Evolutionary conservation across 2,329 filamentous ascomycete species (phyloP).

Genomic region (Chaetomium sp.): DNA sequence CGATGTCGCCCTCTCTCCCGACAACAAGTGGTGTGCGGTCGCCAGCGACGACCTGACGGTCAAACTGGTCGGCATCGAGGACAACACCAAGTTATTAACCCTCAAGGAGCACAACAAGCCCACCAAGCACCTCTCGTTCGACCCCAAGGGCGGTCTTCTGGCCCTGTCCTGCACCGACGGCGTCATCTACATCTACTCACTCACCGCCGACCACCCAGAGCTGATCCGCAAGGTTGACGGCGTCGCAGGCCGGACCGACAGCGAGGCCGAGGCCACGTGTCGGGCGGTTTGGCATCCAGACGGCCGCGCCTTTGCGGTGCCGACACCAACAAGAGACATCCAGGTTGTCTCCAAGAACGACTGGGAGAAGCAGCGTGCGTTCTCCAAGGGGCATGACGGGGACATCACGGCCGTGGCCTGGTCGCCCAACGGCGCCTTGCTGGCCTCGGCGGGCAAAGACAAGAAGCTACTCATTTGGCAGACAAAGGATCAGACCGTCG

Average conservation of each 20-base stretch:
- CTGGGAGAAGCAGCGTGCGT: conserved; percentile 79
- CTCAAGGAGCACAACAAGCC: conserved; percentile 78
- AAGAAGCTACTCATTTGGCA: conserved; percentile 79
- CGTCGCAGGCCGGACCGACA: conserved; percentile 71
- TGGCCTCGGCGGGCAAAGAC: conserved; percentile 65
- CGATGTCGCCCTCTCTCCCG: conserved; percentile 74
- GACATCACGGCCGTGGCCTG: conserved; percentile 84
- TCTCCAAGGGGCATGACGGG: conserved; percentile 71
- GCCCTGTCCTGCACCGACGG: conserved; percentile 85
- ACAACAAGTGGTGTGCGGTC: conserved; percentile 83
- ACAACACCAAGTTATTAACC: conserved; percentile 69
- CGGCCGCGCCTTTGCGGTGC: conserved; percentile 79
- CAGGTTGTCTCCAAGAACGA: conserved; percentile 83
- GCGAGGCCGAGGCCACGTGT: conserved; percentile 68
- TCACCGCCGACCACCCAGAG: conserved; percentile 71
- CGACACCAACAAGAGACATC: conserved; percentile 75
- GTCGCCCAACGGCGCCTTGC: conserved; percentile 88
- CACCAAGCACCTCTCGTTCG: conserved; percentile 89
- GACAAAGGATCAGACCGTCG: conserved; percentile 73
- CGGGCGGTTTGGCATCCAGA: conserved; percentile 88
- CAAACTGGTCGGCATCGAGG: conserved; percentile 76
- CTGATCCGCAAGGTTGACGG: conserved; percentile 80
- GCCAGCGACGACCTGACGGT: conserved; percentile 94
- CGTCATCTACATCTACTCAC: conserved; percentile 80
- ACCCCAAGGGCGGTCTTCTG: conserved; percentile 68